Conservation (phyloP, 352 stramenopile genomes). For the Phytophthora aleatoria region DNA sequence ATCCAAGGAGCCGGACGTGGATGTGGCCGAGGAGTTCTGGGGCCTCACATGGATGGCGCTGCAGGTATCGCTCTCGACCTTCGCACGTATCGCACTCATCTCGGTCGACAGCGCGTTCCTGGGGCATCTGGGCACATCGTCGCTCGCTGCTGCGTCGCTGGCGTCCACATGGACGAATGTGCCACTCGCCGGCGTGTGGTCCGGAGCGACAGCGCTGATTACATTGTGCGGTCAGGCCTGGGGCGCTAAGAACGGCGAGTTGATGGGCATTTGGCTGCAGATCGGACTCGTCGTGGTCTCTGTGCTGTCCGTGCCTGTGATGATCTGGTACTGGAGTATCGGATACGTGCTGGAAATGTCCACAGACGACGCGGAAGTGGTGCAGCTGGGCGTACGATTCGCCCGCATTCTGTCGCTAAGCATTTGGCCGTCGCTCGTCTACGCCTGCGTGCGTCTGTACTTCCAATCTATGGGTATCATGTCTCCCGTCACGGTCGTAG, state of each 20-base stretch:
- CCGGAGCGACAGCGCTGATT: constrained; percentile 67
- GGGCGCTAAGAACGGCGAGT: constrained; percentile 67
- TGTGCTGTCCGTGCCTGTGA: constrained; percentile 52
- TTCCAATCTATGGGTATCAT: constrained; percentile 88
- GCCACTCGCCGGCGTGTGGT: constrained; percentile 72
- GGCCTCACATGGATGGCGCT: constrained; percentile 77
- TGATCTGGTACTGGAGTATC: constrained; percentile 73
- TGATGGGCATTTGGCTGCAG: constrained; percentile 77
- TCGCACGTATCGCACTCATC: constrained; percentile 75
- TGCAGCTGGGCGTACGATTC: constrained; percentile 72
- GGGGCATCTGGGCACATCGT: constrained; percentile 71
- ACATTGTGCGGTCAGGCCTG: constrained; percentile 81
- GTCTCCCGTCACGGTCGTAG: constrained; percentile 71
- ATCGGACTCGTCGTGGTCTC: constrained; percentile 61
- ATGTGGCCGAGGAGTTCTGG: constrained; percentile 64
- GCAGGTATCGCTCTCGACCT: constrained; percentile 80
- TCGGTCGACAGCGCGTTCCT: constrained; percentile 83
- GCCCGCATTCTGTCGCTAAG: constrained; percentile 80
- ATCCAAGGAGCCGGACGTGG: constrained; percentile 46
- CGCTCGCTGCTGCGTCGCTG: constrained; percentile 75
- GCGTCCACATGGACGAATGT: constrained; percentile 79
- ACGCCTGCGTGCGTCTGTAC: constrained; percentile 81
- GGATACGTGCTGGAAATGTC: constrained; percentile 62
- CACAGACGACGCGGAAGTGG: constrained; percentile 65
- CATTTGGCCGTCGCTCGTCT: constrained; percentile 76